Evolutionary conservation across 306 rosid species (phyloP).

Genomic region (Crotalaria pallida): DNA sequence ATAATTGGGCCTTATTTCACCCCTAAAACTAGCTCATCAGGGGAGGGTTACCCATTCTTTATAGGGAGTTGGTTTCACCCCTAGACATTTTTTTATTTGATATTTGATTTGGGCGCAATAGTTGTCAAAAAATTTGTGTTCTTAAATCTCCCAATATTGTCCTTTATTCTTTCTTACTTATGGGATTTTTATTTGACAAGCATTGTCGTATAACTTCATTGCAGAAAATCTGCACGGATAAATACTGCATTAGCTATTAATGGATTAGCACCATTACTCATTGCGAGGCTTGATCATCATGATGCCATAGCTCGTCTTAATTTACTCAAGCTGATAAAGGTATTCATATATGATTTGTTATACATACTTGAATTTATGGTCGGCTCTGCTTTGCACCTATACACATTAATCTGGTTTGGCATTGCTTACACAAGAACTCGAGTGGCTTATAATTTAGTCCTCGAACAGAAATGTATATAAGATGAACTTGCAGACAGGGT

Average conservation of each 20-base stretch:
- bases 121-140: neutral
- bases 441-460: too few species aligned
- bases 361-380: neutral
- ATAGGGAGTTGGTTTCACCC: too few species aligned
- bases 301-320: slow-evolving; percentile 99
- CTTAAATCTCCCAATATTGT: neutral
- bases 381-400: too few species aligned
- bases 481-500: too few species aligned
- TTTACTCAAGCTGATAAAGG: slow-evolving; percentile 97
- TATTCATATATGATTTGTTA: slow-evolving; percentile 22
- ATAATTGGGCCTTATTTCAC: too few species aligned
- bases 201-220: slow-evolving; percentile 12
- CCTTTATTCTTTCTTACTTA: neutral
- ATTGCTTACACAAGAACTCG: too few species aligned
- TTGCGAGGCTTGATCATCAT: slow-evolving; percentile 90
- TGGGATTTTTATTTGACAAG: neutral
- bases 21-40: too few species aligned
- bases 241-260: slow-evolving; percentile 93
- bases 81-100: too few species aligned
- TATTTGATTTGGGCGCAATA: neutral
- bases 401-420: too few species aligned
- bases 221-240: slow-evolving; percentile 95
- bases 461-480: too few species aligned
- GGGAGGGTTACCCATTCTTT: too few species aligned
- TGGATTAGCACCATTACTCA: slow-evolving; percentile 91